Conservation (phyloP, 371 early-diverging fungal genomes). For the Nematocida sp. region DNA sequence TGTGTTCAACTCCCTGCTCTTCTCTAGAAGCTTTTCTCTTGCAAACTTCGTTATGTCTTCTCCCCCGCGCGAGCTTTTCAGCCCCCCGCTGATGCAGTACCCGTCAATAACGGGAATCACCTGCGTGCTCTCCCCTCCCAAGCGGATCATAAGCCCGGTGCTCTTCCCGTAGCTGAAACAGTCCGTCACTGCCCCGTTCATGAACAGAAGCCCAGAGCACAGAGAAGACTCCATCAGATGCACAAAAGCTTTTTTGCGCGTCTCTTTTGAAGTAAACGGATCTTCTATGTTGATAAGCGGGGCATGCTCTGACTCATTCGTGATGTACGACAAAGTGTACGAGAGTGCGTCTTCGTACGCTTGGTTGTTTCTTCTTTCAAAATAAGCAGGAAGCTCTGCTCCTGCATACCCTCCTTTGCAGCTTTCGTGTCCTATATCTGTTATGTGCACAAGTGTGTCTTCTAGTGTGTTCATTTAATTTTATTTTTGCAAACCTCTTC, state of each 20-base stretch:
- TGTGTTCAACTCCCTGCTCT: constrained; percentile 7
- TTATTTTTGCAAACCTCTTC: background rate
- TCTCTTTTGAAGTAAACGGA: constrained; percentile 31
- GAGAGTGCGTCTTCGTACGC: constrained; percentile 18
- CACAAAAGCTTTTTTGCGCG: constrained; percentile 25
- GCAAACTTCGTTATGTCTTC: constrained; percentile 8
- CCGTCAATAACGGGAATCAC: constrained; percentile 54
- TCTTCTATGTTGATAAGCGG: constrained; percentile 52
- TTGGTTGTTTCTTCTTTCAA: constrained; percentile 12
- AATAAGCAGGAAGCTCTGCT: constrained; percentile 24
- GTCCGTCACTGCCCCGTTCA: constrained; percentile 54
- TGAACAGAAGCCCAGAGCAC: constrained; percentile 47
- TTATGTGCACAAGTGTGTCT: constrained; percentile 36
- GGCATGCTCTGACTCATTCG: constrained; percentile 20
- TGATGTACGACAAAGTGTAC: constrained; percentile 18
- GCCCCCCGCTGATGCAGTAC: constrained; percentile 36
- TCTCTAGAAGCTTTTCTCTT: background rate
- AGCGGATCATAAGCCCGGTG: constrained; percentile 44
- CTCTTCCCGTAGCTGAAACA: constrained; percentile 55
- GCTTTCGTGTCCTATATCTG: constrained; percentile 54
- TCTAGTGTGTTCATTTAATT: constrained; percentile 44
- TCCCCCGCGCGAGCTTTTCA: constrained; percentile 40
- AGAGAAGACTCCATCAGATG: constrained; percentile 51
- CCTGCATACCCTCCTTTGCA: constrained; percentile 52
- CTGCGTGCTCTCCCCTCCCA: constrained; percentile 49